Evolutionary conservation across 2,329 filamentous ascomycete species (phyloP).

Genomic region (Claviceps sp.): DNA sequence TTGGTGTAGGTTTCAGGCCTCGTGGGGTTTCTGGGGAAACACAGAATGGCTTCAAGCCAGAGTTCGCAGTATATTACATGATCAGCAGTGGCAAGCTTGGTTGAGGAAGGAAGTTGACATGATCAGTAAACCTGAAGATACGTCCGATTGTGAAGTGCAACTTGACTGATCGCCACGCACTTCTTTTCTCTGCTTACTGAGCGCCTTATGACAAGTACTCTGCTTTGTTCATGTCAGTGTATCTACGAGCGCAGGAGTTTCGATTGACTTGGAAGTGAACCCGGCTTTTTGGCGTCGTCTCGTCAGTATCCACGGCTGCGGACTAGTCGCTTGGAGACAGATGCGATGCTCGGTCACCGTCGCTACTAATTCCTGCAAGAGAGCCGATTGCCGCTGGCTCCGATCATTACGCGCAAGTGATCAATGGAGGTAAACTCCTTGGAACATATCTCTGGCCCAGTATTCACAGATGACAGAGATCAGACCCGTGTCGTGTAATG

Average conservation of each 20-base stretch:
- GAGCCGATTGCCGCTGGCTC: conserved; percentile 4
- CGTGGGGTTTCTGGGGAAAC: conserved; percentile 49
- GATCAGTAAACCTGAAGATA: background rate
- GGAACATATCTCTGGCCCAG: conserved; percentile 7
- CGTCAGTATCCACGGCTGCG: conserved; percentile 6
- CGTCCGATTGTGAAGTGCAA: background rate
- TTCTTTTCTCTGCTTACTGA: background rate
- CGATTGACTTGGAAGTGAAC: conserved; percentile 5
- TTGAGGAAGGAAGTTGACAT: background rate
- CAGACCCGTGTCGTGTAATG: background rate
- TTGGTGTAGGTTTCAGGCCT: conserved; percentile 49
- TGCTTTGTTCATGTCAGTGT: background rate
- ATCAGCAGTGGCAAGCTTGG: conserved; percentile 13
- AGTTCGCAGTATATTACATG: conserved; percentile 33
- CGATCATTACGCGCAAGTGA: conserved; percentile 5
- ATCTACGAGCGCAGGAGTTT: background rate
- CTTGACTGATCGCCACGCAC: background rate
- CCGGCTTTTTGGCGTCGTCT: background rate
- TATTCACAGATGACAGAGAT: conserved; percentile 8
- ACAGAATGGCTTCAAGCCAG: conserved; percentile 43
- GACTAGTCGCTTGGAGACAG: conserved; percentile 5
- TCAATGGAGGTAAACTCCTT: conserved; percentile 9
- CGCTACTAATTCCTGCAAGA: conserved; percentile 6
- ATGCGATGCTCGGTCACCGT: conserved; percentile 3
- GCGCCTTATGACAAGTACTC: background rate